Evolutionary conservation across 805 yeast species (phyloP).

Genomic region (Saturnispora quitensis): DNA sequence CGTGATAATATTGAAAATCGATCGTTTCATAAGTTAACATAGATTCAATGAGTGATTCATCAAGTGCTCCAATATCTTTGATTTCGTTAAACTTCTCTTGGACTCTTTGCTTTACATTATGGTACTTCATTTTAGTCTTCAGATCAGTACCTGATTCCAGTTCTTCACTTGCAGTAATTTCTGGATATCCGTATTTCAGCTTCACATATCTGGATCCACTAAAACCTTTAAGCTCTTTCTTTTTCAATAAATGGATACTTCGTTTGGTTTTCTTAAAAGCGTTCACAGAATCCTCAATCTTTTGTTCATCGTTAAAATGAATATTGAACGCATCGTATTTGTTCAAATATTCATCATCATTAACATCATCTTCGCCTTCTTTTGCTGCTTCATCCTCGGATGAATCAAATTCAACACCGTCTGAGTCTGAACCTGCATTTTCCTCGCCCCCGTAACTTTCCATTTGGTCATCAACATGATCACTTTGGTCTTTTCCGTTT

Average conservation of each 20-base stretch:
- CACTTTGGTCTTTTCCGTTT: slow-evolving; percentile 17
- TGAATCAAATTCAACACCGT: slow-evolving; percentile 21
- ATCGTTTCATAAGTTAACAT: slow-evolving; percentile 69
- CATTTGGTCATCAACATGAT: slow-evolving; percentile 15
- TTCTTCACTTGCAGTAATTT: slow-evolving; percentile 4
- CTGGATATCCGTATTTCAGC: slow-evolving; percentile 24
- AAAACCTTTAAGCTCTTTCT: background rate
- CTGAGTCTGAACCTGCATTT: slow-evolving; percentile 4
- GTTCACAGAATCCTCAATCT: slow-evolving; percentile 27
- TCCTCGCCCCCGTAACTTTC: slow-evolving; percentile 16
- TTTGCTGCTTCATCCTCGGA: slow-evolving; percentile 17
- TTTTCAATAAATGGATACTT: slow-evolving; percentile 15
- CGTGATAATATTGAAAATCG: slow-evolving; percentile 43
- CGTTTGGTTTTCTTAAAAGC: slow-evolving; percentile 22
- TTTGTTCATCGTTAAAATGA: slow-evolving; percentile 55
- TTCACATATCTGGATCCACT: slow-evolving; percentile 24
- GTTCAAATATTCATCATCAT: slow-evolving; percentile 22
- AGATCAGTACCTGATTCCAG: slow-evolving; percentile 8
- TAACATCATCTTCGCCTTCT: slow-evolving; percentile 33
- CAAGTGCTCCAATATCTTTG: slow-evolving; percentile 31
- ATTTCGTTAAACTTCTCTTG: slow-evolving; percentile 29
- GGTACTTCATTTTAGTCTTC: slow-evolving; percentile 20
- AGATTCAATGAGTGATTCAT: slow-evolving; percentile 48
- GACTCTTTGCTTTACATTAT: slow-evolving; percentile 40
- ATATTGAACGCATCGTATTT: slow-evolving; percentile 60